phyloP scores from a whole-genome alignment of 106 monocot genomes.

The Chionographis japonica region DNA sequence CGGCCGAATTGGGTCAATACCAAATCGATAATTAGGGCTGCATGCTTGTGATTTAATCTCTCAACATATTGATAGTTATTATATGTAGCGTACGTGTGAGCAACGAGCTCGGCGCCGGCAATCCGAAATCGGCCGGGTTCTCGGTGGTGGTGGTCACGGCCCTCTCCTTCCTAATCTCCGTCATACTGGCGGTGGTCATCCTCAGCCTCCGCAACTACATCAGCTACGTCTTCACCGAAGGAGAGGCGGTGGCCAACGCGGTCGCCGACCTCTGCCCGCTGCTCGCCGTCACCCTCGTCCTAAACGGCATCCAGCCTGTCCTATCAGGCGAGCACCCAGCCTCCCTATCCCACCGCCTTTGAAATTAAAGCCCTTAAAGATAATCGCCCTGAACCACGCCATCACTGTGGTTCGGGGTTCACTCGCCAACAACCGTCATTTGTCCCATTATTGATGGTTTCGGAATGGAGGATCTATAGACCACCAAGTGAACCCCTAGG shows the following conservation, averaged over 20 bases:
- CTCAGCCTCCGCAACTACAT: constrained; percentile 51
- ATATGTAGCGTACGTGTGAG: constrained; percentile 74
- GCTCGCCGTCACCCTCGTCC: constrained; percentile 65
- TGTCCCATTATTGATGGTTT: too few species aligned
- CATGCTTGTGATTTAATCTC: too few species aligned
- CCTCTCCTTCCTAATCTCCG: constrained; percentile 36
- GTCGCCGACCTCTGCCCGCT: constrained; percentile 79
- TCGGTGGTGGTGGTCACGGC: constrained; percentile 71
- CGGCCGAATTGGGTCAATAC: too few species aligned
- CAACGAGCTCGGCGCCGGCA: constrained; percentile 86
- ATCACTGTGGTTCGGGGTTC: background rate
- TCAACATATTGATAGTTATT: too few species aligned
- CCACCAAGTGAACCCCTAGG: too few species aligned
- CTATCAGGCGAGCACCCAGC: constrained; percentile 39
- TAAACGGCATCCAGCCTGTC: constrained; percentile 86
- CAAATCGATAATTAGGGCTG: too few species aligned
- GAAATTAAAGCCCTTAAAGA: background rate
- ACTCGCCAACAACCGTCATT: too few species aligned
- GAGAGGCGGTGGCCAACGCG: constrained; percentile 60
- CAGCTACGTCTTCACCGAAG: constrained; percentile 81
- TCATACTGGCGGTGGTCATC: constrained; percentile 30
- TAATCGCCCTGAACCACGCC: background rate
- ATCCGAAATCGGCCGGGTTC: constrained; percentile 76
- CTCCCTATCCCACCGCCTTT: background rate
- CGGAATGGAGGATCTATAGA: too few species aligned